Evolutionary conservation across 2,329 filamentous ascomycete species (phyloP), one percentile per base, ranked within the genome.

Genomic region (Zasmidium citrigriseum): DNA sequence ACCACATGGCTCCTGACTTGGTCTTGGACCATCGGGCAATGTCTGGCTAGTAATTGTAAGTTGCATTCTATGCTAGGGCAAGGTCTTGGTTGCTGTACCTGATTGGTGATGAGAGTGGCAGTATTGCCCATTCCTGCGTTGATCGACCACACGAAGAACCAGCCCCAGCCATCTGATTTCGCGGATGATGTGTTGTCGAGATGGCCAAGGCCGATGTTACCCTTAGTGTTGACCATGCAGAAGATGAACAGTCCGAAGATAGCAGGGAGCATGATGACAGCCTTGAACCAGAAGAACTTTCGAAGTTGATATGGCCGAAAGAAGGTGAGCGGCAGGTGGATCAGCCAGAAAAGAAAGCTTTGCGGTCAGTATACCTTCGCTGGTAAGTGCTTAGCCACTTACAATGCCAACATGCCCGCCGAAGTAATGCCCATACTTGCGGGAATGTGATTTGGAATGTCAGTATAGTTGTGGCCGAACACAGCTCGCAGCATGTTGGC

Each of bases 231-330:
- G 5, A 62, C 68, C 69, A 73, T 74, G 51, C 69, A 75, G 68
- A 67, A 76, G 24, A 70, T 70, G 54, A 75, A 75, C 1, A 75
- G 66, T 9, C 67, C 72, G 23, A 72, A 70, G 14, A 70, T 69
- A 5, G 72, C 70, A 1, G 73, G 58, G 14, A 70, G 65, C 73
- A 74, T 71, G 16, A 78, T 72, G 34, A 74, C 67, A 4, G 70
- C 72, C 61, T 80, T 80, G 69, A 79, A 72, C 65, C 73, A 76
- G 69, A 80, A 81, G 67, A 80, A 78, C 52, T 67, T 69, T n/a
- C 71, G 66, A 18, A 80, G 64, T 62, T 80, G 76, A 62, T 80
- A 77, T 11, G 78, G 78, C 14, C 77, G 71, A 58, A 79, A 73
- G 41, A 75, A 70, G 20, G 73, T 73, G 61, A 80, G 77, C 3